phyloP scores from a whole-genome alignment of 139 green algal genomes.

The Ettlia oleoabundans region DNA sequence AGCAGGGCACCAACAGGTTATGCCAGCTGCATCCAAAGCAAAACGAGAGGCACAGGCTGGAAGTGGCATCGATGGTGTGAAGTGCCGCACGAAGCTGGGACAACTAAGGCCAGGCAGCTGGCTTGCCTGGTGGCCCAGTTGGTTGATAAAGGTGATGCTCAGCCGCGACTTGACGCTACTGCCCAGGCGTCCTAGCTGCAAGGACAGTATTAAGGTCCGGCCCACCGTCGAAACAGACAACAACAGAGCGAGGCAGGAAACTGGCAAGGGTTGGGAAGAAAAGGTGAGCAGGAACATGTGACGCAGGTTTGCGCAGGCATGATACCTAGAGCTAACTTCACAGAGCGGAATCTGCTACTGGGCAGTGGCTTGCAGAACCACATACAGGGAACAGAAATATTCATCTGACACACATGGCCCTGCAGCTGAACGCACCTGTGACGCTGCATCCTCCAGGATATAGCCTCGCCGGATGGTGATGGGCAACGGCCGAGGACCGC shows the following conservation, averaged over 20 bases:
- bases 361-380: too few relatives aligned
- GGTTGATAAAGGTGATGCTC: constrained; percentile 78
- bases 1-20: too few relatives aligned
- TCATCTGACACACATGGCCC: too few relatives aligned
- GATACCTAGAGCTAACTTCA: too few relatives aligned
- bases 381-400: too few relatives aligned
- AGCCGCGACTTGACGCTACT: constrained; percentile 65
- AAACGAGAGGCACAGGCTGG: too few relatives aligned
- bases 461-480: constrained; percentile 35
- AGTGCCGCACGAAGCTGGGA: neutral
- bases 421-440: constrained; percentile 5
- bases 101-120: neutral
- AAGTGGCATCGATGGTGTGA: too few relatives aligned
- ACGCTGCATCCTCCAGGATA: constrained; percentile 4
- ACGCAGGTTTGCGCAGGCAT: too few relatives aligned
- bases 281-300: neutral
- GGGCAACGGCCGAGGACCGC: constrained; percentile 53
- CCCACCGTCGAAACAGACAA: too few relatives aligned
- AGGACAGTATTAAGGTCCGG: neutral
- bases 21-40: too few relatives aligned
- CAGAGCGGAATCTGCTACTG: too few relatives aligned
- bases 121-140: constrained; percentile 45
- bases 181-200: constrained; percentile 46
- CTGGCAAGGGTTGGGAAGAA: neutral
- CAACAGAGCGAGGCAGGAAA: too few relatives aligned